Percentiles rank a stretch among this genome's conserved stretches.
These are phyloP conservation scores for Mycena citricolor DNA, from an alignment of 1,284 basidiomycete species.

Conservation along the genomic window DNA sequence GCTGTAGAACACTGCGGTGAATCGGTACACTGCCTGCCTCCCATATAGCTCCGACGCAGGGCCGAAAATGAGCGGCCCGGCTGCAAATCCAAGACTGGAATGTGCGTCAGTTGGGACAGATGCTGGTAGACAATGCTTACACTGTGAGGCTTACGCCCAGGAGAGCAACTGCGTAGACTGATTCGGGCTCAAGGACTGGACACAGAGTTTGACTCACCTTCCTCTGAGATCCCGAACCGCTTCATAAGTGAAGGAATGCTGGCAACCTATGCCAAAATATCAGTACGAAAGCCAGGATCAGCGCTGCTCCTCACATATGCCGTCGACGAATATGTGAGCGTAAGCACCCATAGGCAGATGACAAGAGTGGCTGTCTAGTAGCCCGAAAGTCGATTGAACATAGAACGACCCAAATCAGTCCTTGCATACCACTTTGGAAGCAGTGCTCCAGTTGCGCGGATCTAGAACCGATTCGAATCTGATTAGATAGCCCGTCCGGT, in stretches of 20 bases:
- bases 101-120: not conserved
- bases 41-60: constrained; percentile 21
- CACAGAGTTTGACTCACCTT: constrained; percentile 7
- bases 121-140: constrained; percentile 2
- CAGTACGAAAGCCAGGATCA: not conserved
- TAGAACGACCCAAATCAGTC: too few species aligned
- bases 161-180: constrained; percentile 13
- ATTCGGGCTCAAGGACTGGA: too few species aligned
- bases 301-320: constrained; percentile 19
- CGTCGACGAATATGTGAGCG: constrained; percentile 16
- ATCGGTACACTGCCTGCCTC: constrained; percentile 8
- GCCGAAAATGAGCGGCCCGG: constrained; percentile 19
- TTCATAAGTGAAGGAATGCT: constrained; percentile 15
- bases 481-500: not conserved
- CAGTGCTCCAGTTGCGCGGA: constrained; percentile 14
- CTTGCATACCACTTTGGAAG: constrained; percentile 1
- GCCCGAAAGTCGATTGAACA: too few species aligned
- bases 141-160: constrained; percentile 19
- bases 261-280: constrained; percentile 8
- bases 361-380: constrained; percentile 1
- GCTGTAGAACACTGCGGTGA: constrained; percentile 11
- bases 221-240: constrained; percentile 16
- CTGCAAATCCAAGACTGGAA: constrained; percentile 17
- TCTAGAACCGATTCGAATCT: not conserved
- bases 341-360: constrained; percentile 16